Percentiles rank a stretch among this genome's conserved stretches.
phyloP scores from a whole-genome alignment of 371 early-diverging fungal genomes.

The Furculomyces boomerangus region DNA sequence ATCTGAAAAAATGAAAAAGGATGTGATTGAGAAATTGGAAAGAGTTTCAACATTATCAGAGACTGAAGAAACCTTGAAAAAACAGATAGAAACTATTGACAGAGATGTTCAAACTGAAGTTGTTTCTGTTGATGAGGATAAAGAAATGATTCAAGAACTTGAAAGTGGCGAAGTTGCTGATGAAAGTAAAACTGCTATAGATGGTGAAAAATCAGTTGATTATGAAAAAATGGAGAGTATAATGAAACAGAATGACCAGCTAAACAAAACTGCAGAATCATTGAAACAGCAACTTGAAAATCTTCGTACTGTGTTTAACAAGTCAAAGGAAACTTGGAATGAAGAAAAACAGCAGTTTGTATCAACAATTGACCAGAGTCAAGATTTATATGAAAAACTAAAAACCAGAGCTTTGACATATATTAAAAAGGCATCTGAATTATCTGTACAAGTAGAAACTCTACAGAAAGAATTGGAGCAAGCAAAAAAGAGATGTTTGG shows the following conservation, averaged over 20 bases:
- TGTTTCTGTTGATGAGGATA: background rate
- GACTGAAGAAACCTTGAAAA: too few relatives aligned
- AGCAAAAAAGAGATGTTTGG: too few relatives aligned
- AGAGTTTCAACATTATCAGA: too few relatives aligned
- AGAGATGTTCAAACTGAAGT: background rate
- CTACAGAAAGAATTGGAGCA: background rate
- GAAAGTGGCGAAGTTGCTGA: background rate
- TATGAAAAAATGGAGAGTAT: background rate
- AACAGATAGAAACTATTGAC: too few relatives aligned
- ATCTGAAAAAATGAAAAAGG: too few relatives aligned
- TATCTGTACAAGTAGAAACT: background rate
- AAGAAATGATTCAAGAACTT: background rate
- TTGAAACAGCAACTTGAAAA: background rate
- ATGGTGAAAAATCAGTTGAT: background rate
- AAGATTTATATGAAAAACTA: slow-evolving; percentile 1
- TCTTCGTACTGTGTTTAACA: background rate
- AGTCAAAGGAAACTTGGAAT: background rate
- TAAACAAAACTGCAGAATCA: background rate
- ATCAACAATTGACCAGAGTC: background rate
- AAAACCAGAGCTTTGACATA: background rate
- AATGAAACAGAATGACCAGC: background rate
- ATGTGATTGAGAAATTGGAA: too few relatives aligned
- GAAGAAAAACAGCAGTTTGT: background rate
- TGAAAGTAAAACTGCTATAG: background rate
- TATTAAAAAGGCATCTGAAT: background rate